Evolutionary conservation across 805 yeast species (phyloP).

Genomic region (Zygoascus biomembranicola): DNA sequence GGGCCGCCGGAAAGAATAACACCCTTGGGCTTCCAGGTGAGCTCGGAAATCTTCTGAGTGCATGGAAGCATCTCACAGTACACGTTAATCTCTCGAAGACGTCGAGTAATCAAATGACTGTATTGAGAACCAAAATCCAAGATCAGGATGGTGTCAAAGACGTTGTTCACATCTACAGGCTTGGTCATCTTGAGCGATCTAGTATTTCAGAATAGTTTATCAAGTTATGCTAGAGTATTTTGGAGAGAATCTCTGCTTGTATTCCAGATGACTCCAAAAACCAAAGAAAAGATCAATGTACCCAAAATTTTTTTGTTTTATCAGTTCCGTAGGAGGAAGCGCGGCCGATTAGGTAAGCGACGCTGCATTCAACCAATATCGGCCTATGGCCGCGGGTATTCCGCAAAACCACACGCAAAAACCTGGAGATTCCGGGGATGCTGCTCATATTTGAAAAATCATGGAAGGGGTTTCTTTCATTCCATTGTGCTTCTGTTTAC

Average conservation of each 20-base stretch:
- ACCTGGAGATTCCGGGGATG: too few species aligned
- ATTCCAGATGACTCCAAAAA: neutral
- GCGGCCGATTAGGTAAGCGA: neutral
- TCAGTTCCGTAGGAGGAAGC: neutral
- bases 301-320: neutral
- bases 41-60: slow-evolving; percentile 90
- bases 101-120: slow-evolving; percentile 92
- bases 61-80: slow-evolving; percentile 99
- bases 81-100: slow-evolving; percentile 94
- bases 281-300: neutral
- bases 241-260: neutral
- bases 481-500: too few species aligned
- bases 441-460: too few species aligned
- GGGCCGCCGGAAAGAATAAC: slow-evolving; percentile 96
- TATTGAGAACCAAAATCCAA: slow-evolving; percentile 98
- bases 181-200: slow-evolving; percentile 9
- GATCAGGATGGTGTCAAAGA: slow-evolving; percentile 94
- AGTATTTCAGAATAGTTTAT: neutral
- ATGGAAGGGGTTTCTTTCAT: too few species aligned
- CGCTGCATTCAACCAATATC: neutral
- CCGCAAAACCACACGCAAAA: too few species aligned
- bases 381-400: too few species aligned
- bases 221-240: neutral
- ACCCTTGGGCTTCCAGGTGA: slow-evolving; percentile 93
- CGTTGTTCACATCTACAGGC: slow-evolving; percentile 60